phyloP scores from a whole-genome alignment of 2,329 filamentous ascomycete genomes.

The Rhynchosporium graminicola region DNA sequence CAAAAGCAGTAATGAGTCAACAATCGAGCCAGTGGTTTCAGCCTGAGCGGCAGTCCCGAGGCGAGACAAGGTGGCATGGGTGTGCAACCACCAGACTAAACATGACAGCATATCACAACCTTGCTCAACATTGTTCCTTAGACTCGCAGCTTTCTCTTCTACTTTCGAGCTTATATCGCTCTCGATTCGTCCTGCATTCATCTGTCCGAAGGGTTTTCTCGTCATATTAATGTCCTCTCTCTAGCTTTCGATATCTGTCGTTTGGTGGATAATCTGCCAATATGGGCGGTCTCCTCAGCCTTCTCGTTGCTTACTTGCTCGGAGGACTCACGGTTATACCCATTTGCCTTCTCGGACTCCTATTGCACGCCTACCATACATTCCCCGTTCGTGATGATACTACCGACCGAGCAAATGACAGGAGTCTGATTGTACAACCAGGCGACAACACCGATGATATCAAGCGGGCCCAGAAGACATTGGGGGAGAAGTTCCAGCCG shows the following conservation, averaged over 20 bases:
- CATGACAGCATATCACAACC: neutral
- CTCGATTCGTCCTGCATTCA: neutral
- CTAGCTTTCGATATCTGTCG: constrained; percentile 4
- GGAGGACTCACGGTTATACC: constrained; percentile 89
- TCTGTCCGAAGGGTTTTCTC: neutral
- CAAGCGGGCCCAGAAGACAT: constrained; percentile 58
- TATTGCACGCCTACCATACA: constrained; percentile 69
- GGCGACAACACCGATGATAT: constrained; percentile 67
- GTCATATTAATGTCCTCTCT: constrained; percentile 5
- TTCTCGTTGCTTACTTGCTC: constrained; percentile 72
- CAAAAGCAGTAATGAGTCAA: neutral
- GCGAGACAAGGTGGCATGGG: neutral
- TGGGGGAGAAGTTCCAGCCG: constrained; percentile 62
- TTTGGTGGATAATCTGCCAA: constrained; percentile 12
- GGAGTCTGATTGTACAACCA: constrained; percentile 53
- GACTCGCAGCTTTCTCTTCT: neutral
- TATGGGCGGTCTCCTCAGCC: constrained; percentile 25
- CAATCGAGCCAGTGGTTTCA: neutral
- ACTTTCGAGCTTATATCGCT: neutral
- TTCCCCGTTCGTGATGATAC: constrained; percentile 57
- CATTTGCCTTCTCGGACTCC: constrained; percentile 60
- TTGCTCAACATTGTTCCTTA: neutral
- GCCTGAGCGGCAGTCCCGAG: neutral
- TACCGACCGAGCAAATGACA: constrained; percentile 39
- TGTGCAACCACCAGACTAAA: constrained; percentile 13